Conservation (phyloP, 176 grass and related monocot species). For the Rhipidocladum racemiflorum region DNA sequence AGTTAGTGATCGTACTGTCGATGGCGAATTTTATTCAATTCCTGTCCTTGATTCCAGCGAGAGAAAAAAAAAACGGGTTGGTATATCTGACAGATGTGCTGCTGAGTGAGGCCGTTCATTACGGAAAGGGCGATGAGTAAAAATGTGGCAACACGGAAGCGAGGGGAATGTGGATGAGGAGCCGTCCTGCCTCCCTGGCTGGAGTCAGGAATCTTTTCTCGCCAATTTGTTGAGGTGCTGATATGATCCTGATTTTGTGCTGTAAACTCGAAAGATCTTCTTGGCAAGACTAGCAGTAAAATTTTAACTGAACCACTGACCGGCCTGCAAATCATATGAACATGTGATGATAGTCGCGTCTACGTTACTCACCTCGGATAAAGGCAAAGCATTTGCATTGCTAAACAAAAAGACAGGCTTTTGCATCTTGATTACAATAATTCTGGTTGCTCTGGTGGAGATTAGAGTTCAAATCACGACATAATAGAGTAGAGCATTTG, state of each 20-base stretch:
- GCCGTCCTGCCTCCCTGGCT: not conserved
- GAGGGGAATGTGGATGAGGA: not conserved
- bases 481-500: not conserved
- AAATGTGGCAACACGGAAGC: not conserved
- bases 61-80: not conserved
- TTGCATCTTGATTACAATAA: not conserved
- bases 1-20: not conserved
- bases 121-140: not conserved
- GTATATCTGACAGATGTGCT: not conserved
- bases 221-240: not conserved
- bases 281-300: not conserved
- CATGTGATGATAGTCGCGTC: not conserved
- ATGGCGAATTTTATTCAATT: constrained; percentile 24
- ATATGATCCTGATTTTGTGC: not conserved
- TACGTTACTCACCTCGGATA: not conserved
- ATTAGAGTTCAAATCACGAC: constrained; percentile 25
- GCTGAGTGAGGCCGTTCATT: not conserved
- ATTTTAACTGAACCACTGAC: not conserved
- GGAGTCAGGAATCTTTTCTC: not conserved
- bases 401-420: not conserved
- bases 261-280: not conserved
- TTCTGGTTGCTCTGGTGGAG: not conserved
- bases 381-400: not conserved
- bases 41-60: constrained; percentile 25
- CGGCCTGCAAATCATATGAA: not conserved